Conservation (phyloP, 2,329 filamentous ascomycete species). For the Trichoderma gracile region DNA sequence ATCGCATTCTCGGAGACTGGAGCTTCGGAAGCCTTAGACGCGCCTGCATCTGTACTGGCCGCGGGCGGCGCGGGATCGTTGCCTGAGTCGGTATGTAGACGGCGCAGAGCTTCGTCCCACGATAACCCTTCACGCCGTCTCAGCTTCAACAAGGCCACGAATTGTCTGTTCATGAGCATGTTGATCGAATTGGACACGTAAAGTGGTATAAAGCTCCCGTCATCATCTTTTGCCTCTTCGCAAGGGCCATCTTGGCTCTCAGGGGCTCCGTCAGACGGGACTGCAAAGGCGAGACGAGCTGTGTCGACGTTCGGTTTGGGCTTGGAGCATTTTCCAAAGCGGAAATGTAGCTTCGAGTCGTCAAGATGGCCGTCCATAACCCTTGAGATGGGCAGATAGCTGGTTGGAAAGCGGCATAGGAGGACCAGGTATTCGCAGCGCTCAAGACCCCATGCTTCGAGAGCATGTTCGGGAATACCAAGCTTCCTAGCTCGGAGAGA, state of each 20-base stretch:
- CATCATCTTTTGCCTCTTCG: background rate
- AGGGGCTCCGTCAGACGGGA: background rate
- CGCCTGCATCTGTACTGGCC: background rate
- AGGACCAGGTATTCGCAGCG: constrained; percentile 70
- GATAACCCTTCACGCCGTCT: constrained; percentile 53
- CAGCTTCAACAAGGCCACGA: constrained; percentile 63
- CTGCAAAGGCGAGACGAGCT: constrained; percentile 52
- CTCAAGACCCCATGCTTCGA: constrained; percentile 74
- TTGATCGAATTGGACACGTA: constrained; percentile 75
- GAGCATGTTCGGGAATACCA: constrained; percentile 70
- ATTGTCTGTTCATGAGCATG: constrained; percentile 58
- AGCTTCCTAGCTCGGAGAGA: constrained; percentile 71
- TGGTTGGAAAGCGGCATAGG: constrained; percentile 63
- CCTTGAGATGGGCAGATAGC: constrained; percentile 61
- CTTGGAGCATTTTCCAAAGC: constrained; percentile 67
- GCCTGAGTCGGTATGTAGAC: constrained; percentile 15
- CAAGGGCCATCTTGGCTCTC: background rate
- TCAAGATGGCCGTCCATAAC: constrained; percentile 47
- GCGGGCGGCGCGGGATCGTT: background rate
- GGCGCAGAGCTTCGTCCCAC: constrained; percentile 55
- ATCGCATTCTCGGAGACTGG: constrained; percentile 23
- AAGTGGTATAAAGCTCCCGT: constrained; percentile 43
- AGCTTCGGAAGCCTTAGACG: background rate
- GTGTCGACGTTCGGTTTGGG: constrained; percentile 69
- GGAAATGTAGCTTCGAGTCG: constrained; percentile 51